phyloP scores from a whole-genome alignment of 2,329 filamentous ascomycete genomes.

The Phialophora expanda region DNA sequence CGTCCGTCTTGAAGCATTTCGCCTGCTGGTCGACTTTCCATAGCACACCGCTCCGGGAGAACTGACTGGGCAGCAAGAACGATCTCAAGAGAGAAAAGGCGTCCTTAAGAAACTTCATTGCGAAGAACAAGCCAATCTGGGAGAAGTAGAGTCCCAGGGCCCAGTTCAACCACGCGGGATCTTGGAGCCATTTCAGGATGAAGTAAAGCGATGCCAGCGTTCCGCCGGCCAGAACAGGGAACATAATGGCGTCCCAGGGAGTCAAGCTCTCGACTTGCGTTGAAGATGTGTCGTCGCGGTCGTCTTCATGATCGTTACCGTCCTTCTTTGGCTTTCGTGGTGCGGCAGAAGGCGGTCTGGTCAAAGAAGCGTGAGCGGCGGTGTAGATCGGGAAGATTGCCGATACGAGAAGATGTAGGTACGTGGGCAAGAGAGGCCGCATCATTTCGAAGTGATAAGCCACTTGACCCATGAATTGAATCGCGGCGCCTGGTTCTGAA shows the following conservation, averaged over 20 bases:
- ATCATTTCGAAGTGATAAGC: constrained; percentile 39
- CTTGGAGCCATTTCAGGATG: constrained; percentile 84
- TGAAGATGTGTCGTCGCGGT: constrained; percentile 61
- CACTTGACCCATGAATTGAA: constrained; percentile 35
- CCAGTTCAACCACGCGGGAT: constrained; percentile 80
- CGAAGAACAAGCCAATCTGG: constrained; percentile 75
- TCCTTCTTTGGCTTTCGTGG: constrained; percentile 51
- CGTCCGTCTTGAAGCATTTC: constrained; percentile 41
- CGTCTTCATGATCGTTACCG: constrained; percentile 58
- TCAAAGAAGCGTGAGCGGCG: constrained; percentile 82
- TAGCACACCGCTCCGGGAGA: constrained; percentile 58
- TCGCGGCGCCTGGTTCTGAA: constrained; percentile 27
- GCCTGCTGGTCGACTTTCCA: constrained; percentile 53
- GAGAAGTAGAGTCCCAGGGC: constrained; percentile 85
- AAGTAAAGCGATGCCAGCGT: constrained; percentile 80
- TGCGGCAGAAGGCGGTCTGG: constrained; percentile 79
- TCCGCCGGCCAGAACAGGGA: constrained; percentile 76
- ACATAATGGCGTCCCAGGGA: constrained; percentile 79
- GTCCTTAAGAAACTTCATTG: constrained; percentile 76
- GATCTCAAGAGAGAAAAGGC: constrained; percentile 66
- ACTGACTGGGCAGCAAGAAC: constrained; percentile 75
- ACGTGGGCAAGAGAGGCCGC: constrained; percentile 58
- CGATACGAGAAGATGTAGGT: constrained; percentile 67
- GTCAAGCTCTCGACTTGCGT: constrained; percentile 69
- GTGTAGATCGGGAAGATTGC: constrained; percentile 83